Conservation (phyloP, 176 grass and related monocot genomes). For the Leersia perrieri region DNA sequence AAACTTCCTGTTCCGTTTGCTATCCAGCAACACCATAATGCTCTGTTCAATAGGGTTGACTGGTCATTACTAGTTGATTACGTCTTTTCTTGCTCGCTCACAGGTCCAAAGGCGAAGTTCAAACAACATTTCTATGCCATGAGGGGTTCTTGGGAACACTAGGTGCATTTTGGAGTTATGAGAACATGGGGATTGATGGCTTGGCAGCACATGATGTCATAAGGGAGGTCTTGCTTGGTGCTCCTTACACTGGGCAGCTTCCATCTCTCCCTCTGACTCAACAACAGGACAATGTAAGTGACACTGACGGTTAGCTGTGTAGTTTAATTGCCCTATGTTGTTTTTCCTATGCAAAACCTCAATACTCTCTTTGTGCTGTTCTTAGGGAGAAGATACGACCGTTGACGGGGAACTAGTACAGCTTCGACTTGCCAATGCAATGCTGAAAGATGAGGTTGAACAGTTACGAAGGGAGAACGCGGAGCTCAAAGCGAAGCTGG, state of each 20-base stretch:
- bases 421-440: conserved; percentile 50
- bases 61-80: not conserved
- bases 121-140: conserved; percentile 94
- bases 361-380: not conserved
- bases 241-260: conserved; percentile 79
- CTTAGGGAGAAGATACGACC: conserved; percentile 44
- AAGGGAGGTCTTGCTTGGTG: conserved; percentile 90
- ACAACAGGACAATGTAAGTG: conserved; percentile 48
- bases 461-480: conserved; percentile 63
- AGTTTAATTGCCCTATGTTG: not conserved
- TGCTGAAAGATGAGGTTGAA: conserved; percentile 63
- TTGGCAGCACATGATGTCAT: conserved; percentile 86
- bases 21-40: not conserved
- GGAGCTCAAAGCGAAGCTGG: conserved; percentile 45
- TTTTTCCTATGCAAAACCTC: not conserved
- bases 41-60: not conserved
- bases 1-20: not conserved
- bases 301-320: not conserved
- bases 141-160: conserved; percentile 95
- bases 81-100: conserved; percentile 4
- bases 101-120: conserved; percentile 98
- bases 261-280: conserved; percentile 51
- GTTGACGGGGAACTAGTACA: conserved; percentile 44
- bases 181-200: conserved; percentile 97
- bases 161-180: conserved; percentile 99